Evolutionary conservation across 495 filamentous ascomycete species (phyloP), one percentile per base, ranked within the genome.

Genomic region (Trichoderma reesei): DNA sequence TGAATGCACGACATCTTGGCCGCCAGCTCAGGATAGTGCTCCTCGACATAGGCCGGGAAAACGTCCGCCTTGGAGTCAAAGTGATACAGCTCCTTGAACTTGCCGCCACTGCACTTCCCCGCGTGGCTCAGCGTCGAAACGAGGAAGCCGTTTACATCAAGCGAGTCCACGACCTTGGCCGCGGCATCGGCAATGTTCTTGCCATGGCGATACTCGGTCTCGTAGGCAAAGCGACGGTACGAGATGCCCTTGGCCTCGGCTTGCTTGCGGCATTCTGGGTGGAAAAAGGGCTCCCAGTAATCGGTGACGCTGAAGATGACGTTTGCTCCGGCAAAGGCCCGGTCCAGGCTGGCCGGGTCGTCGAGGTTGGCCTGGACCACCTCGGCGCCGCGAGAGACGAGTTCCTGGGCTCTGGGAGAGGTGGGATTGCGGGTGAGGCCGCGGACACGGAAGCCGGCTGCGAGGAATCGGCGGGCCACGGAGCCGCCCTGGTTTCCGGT

Each of bases 141-240:
- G 7, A 83, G 64, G 64, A 85, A 76, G 3, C 72, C 73, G 14
- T 74, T 75, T 13, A 77, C 72, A 38, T 81, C 75, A 13, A 84
- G 76, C 2, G 74, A 76, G 20, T 73, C 72, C 1, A 78, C 71
- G 0, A 66, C 70, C 3, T 64, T 70, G 10, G 82, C 81, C 7
- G 83, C 83, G 0, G 79, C 82, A 59, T 83, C 75, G 8, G 76
- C 79, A 7, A 83, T 78, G 63, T 82, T 84, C 65, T 76, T 79
- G 5, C 80, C 80, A 48, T 84, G 79, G 26, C 65, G 67, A 14
- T 79, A 65, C 70, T 86, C 83, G 6, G 71, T 64, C 6, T 83
- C 75, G 62, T 78, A 81, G 8, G 77, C 82, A 39, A 77, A 69
- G 54, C 74, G 70, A 61, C 78, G 75, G 66, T 70, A 73, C 18